Percentiles rank a stretch among this genome's conserved stretches.
phyloP scores from a whole-genome alignment of 306 rosid species.

The Canavalia gladiata region DNA sequence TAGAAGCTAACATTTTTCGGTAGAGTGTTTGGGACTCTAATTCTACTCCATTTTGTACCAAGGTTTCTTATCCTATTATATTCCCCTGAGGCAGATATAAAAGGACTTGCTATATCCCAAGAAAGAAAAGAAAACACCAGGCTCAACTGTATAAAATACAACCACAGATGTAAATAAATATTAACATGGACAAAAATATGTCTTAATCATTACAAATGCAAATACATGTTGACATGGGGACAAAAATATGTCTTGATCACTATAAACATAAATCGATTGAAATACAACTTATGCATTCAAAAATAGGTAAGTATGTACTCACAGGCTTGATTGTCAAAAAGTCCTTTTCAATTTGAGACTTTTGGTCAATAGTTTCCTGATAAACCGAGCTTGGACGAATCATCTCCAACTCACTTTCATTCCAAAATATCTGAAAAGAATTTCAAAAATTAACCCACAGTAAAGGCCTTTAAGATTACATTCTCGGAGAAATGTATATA shows the following conservation, averaged over 20 bases:
- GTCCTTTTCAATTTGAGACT: slow-evolving; percentile 68
- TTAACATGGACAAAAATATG: neutral
- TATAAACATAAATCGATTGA: slow-evolving; percentile 27
- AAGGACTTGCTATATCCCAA: neutral
- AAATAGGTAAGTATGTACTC: slow-evolving; percentile 46
- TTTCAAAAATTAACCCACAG: slow-evolving; percentile 38
- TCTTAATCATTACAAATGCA: neutral
- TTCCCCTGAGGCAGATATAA: slow-evolving; percentile 1
- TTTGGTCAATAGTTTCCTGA: slow-evolving; percentile 68
- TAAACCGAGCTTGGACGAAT: slow-evolving; percentile 69
- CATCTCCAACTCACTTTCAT: slow-evolving; percentile 76
- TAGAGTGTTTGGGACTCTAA: neutral
- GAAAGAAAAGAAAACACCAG: slow-evolving; percentile 18
- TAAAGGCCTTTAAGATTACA: slow-evolving; percentile 6
- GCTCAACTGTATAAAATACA: neutral
- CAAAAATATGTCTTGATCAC: neutral
- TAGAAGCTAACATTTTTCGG: slow-evolving; percentile 4
- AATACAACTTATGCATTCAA: slow-evolving; percentile 1
- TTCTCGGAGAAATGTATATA: slow-evolving; percentile 21
- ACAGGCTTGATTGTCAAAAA: slow-evolving; percentile 62
- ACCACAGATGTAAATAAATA: slow-evolving; percentile 20
- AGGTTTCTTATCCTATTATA: neutral
- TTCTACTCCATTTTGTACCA: neutral
- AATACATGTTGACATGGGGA: neutral
- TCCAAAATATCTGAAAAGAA: slow-evolving; percentile 75